Evolutionary conservation across 1,139 yeast genomes (phyloP).

Genomic region (Kodamaea alishanica): DNA sequence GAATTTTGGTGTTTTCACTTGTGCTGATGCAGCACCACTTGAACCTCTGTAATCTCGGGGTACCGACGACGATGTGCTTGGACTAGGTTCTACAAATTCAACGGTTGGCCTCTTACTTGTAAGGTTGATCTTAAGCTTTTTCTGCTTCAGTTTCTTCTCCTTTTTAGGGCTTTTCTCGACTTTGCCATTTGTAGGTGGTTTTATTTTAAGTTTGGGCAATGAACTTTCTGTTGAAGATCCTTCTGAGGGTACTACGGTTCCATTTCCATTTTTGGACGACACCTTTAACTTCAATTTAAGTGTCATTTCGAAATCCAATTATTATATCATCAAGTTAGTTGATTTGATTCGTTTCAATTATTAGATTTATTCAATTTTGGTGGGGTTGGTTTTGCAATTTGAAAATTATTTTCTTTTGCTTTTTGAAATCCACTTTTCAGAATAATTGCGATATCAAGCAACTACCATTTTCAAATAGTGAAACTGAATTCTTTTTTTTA

Average conservation of each 20-base stretch:
- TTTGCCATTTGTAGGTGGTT: constrained; percentile 14
- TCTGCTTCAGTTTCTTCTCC: constrained; percentile 11
- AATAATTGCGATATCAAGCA: no score
- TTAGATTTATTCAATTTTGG: no score
- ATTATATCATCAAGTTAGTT: no score
- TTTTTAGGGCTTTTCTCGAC: not conserved
- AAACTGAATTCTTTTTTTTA: no score
- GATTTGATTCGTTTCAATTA: no score
- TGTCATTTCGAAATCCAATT: constrained; percentile 12
- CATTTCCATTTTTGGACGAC: constrained; percentile 8
- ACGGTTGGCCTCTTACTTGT: constrained; percentile 9
- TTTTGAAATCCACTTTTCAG: no score
- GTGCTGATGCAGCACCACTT: constrained; percentile 3
- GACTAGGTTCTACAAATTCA: constrained; percentile 3
- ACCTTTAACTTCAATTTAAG: constrained; percentile 25
- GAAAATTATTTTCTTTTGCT: no score
- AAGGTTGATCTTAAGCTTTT: constrained; percentile 23
- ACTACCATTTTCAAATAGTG: no score
- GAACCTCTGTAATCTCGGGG: constrained; percentile 3
- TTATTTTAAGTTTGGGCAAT: constrained; percentile 19
- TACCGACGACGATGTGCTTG: not conserved
- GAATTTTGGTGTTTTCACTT: constrained; percentile 46
- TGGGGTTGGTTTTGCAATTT: no score
- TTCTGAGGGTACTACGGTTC: not conserved
- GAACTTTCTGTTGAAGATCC: constrained; percentile 3